A percentile compares a stretch with the other conserved stretches of the same genome.
These are phyloP conservation scores for Cardiospermum halicacabum DNA, from an alignment of 345 rosid genomes.

Conservation along the genomic window DNA sequence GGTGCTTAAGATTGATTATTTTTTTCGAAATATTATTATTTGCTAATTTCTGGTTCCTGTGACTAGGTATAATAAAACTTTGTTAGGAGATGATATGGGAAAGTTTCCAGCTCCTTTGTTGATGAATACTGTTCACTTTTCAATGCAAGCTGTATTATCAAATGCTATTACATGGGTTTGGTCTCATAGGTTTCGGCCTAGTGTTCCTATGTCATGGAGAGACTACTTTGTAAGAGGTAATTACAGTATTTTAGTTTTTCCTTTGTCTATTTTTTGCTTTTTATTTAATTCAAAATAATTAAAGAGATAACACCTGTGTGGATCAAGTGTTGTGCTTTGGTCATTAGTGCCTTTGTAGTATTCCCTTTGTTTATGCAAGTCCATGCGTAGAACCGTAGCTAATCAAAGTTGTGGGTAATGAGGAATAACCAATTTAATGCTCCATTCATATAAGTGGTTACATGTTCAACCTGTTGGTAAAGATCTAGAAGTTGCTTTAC, in stretches of 20 bases:
- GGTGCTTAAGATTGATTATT: not conserved
- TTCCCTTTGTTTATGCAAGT: not conserved
- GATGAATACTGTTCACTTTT: slow-evolving; percentile 92
- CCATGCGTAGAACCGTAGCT: not conserved
- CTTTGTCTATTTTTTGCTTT: not conserved
- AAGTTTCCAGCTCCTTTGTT: slow-evolving; percentile 94
- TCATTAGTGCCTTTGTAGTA: not conserved
- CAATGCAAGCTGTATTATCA: slow-evolving; percentile 87
- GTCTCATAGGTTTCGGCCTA: slow-evolving; percentile 67
- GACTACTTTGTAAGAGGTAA: slow-evolving; percentile 88
- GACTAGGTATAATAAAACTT: slow-evolving; percentile 87
- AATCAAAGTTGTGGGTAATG: not conserved
- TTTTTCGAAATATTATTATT: not conserved
- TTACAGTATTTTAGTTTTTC: not conserved
- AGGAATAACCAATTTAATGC: not conserved
- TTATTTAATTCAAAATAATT: not conserved
- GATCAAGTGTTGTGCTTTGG: not conserved
- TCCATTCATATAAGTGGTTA: not conserved
- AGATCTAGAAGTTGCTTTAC: not conserved
- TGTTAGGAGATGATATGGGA: slow-evolving; percentile 92
- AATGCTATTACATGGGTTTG: slow-evolving; percentile 77
- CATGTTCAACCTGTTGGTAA: not conserved
- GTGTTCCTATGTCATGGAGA: slow-evolving; percentile 65
- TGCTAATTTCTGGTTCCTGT: slow-evolving; percentile 7
- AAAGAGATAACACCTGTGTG: not conserved